Base-by-base conservation (phyloP, 345 rosid genomes). In the Toxicodendron radicans region DNA sequence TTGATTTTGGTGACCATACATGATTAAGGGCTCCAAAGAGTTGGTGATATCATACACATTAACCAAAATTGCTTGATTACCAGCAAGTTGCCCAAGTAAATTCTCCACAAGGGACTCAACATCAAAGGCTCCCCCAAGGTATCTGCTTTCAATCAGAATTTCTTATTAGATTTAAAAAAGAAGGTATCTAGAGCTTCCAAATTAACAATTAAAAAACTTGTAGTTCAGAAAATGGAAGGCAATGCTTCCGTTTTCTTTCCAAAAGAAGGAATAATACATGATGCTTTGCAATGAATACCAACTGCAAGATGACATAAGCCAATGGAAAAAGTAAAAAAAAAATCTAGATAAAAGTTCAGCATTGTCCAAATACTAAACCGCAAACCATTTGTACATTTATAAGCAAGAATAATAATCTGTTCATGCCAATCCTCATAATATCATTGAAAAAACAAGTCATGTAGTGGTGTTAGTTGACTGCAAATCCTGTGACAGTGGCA, bases 41-140 rank as follows among this genome's bases (percentile, higher is more conserved):
- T 95, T 91, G 9, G 99, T 95, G 62, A 93, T 78, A 76, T 95
- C 99, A 70, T 86, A 93, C 13, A 95, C 99, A 58, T 93, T 89
- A 81, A 95, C 99, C 75, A 95, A 84, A 77, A 95, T 86, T 52
- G 87, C 97, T 78, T 95, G 93, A 85, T 93, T 93, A 70, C 98
- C 99, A 38, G 92, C 97, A 78, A 95, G 99, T 79, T 93, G 98
- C 64, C 99, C 92, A 17, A 95, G 99, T 73, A 95, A 83, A 85
- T 93, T 91, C 85, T 95, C 99, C 64, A 95, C 98, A 3, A 95
- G 98, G 81, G 99, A 95, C 88, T 95, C 99, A 4, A 95, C 97
- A 81, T 95, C 99, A 83, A 95, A 95, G 70, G 99, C 96, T 54
- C 99, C 99, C 74, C 99, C 99, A 56, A 95, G 89, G 83, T 93